A percentile compares a stretch with the other conserved stretches of the same genome.
Evolutionary conservation across 805 yeast species (phyloP).

Genomic region (Kregervanrija fluxuum): DNA sequence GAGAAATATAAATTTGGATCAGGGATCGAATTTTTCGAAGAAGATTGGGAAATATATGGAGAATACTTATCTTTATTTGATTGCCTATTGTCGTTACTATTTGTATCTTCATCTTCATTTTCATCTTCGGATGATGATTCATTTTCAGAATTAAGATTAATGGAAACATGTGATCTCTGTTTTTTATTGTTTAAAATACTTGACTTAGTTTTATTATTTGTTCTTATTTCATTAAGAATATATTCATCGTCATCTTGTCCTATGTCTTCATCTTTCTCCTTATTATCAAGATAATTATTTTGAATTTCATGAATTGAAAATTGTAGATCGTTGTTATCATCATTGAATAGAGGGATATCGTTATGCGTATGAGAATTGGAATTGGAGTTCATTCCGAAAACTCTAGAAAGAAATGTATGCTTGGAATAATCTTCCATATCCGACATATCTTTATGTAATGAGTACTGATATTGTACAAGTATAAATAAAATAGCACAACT

Average conservation of each 20-base stretch:
- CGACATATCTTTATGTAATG: conserved; percentile 7
- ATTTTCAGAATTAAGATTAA: conserved; percentile 22
- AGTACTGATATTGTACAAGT: background rate
- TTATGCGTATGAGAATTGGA: conserved; percentile 9
- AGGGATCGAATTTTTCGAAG: no score
- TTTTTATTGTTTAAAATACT: conserved; percentile 3
- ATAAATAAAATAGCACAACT: background rate
- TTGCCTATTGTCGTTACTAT: background rate
- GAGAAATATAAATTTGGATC: no score
- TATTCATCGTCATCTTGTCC: conserved; percentile 4
- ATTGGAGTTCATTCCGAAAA: conserved; percentile 43
- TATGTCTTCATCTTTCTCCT: conserved; percentile 9
- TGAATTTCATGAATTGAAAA: conserved; percentile 16
- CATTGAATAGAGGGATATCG: conserved; percentile 25
- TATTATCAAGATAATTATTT: conserved; percentile 16
- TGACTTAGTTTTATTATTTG: background rate
- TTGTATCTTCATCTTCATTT: conserved; percentile 1
- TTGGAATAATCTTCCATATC: conserved; percentile 20
- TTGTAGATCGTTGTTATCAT: conserved; percentile 21
- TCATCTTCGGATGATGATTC: conserved; percentile 11
- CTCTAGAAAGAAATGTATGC: conserved; percentile 57
- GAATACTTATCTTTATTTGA: background rate
- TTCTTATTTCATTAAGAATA: background rate
- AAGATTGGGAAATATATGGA: no score
- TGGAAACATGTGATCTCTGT: conserved; percentile 18